Percentiles rank a stretch among this genome's conserved stretches.
Evolutionary conservation across 768 basidiomycete species (phyloP).

Genomic region (Coprinellus aureogranulatus): DNA sequence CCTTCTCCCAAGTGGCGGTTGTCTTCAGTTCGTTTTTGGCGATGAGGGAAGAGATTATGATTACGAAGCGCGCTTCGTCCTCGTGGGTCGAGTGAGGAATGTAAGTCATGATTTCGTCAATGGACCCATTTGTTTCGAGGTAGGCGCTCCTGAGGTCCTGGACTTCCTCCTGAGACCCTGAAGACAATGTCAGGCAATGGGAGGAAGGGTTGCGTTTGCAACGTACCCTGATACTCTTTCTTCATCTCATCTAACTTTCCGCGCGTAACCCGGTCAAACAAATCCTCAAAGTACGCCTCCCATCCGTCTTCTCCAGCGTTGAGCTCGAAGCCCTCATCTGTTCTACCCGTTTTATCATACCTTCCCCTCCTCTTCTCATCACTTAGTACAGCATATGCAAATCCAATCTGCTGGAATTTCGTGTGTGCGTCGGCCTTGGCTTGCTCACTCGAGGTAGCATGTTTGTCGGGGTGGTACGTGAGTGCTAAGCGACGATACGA

Average conservation of each 20-base stretch:
- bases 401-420: conserved; percentile 91
- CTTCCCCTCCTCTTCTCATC: conserved; percentile 71
- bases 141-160: conserved; percentile 80
- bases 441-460: conserved; percentile 54
- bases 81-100: conserved; percentile 82
- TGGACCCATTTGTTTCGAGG: conserved; percentile 62
- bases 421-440: conserved; percentile 66
- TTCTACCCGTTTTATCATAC: conserved; percentile 86
- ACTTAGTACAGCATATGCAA: conserved; percentile 85
- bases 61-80: conserved; percentile 84
- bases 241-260: conserved; percentile 90
- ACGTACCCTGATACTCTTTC: conserved; percentile 85
- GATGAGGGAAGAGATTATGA: conserved; percentile 66
- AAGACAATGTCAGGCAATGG: neutral
- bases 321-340: conserved; percentile 73
- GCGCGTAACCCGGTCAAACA: conserved; percentile 85
- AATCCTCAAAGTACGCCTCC: conserved; percentile 91
- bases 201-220: neutral
- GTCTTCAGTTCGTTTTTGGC: conserved; percentile 52
- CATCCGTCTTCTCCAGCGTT: conserved; percentile 81
- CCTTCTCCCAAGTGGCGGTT: conserved; percentile 63
- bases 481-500: conserved; percentile 86
- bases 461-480: conserved; percentile 87
- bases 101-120: conserved; percentile 77
- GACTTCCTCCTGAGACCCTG: conserved; percentile 84